Base-by-base conservation (phyloP, 2,329 filamentous ascomycete species). In the Monilinia laxa region DNA sequence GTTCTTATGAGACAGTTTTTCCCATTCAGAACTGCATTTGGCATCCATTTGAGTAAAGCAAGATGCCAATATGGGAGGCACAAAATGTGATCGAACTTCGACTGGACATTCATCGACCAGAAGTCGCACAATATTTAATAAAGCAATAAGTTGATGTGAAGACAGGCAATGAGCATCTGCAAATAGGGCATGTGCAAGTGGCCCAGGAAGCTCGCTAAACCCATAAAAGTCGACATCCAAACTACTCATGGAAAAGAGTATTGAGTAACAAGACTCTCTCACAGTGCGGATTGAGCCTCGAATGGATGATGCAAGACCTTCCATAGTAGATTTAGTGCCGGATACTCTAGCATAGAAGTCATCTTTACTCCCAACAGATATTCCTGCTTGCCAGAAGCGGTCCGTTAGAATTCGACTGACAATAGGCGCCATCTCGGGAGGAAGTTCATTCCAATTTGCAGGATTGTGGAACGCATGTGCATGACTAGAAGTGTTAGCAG, bases 311-410 rank as follows among this genome's bases (percentile, higher is more conserved):
- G 93, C 94, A 70, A 99, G 90, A 0, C 95, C 95, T 78, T 99
- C 95, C 66, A 97, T 86, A 0, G 93, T 97, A 52, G 85, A 86
- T 78, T 93, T 96, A 66, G 95, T 97, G 42, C 92, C 90, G 66
- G 92, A 87, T 2, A 99, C 94, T 52, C 92, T 87, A 42, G 92
- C 91, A 77, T 97, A 98, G 76, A 99, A 99, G 67, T 98, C 94
- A 70, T 98, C 95, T 76, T 95, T 93, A 73, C 92, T 98, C 35
- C 96, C 95, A 69, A 90, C 91, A 0, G 95, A 98, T 62, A 99
- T 99, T 12, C 95, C 95, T 9, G 93, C 92, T 81, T 99, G 95
- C 95, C 95, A 99, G 77, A 99, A 99, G 31, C 95, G 86, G 78
- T 99, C 95, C 18, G 93, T 96, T 28, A 99, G 81, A 25, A 98